Conservation (phyloP, 495 filamentous ascomycete species). For the Penicillium chermesinum region DNA sequence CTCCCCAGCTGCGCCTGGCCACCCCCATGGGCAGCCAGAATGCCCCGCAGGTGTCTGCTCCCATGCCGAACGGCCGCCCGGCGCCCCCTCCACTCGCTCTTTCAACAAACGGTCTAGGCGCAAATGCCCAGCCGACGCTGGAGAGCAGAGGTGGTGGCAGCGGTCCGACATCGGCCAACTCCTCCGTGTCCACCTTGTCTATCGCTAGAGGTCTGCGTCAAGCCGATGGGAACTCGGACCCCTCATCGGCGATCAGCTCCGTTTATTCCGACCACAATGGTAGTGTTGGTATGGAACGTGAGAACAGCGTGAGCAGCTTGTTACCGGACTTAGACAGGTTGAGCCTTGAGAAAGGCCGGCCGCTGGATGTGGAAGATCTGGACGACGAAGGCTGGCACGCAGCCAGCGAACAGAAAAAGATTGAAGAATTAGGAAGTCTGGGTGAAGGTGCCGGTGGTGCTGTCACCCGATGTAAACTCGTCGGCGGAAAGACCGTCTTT, state of each 20-base stretch:
- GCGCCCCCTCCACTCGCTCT: conserved; percentile 40
- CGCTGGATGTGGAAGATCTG: conserved; percentile 84
- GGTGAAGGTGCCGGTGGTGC: conserved; percentile 96
- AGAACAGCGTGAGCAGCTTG: conserved; percentile 60
- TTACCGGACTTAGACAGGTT: conserved; percentile 70
- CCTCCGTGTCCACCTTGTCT: conserved; percentile 71
- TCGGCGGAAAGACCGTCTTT: conserved; percentile 89
- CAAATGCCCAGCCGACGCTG: conserved; percentile 67
- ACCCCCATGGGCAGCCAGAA: conserved; percentile 71
- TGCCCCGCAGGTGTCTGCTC: conserved; percentile 56
- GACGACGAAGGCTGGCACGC: conserved; percentile 94
- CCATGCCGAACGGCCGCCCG: conserved; percentile 45
- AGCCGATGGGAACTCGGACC: conserved; percentile 69
- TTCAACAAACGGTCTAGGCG: conserved; percentile 56
- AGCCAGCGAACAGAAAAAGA: conserved; percentile 80
- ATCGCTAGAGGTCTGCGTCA: conserved; percentile 63
- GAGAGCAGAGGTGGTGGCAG: conserved; percentile 69
- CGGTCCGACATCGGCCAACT: conserved; percentile 75
- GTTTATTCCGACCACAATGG: conserved; percentile 71
- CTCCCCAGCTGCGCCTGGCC: conserved; percentile 74
- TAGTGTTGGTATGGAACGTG: conserved; percentile 65
- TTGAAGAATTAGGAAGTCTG: conserved; percentile 81
- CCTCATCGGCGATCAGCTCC: conserved; percentile 80
- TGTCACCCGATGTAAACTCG: conserved; percentile 83
- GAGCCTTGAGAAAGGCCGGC: conserved; percentile 71